Percentiles rank a stretch among this genome's conserved stretches.
These are phyloP conservation scores for Rheum nobile DNA, from an alignment of 148 eudicot species.

Conservation along the genomic window DNA sequence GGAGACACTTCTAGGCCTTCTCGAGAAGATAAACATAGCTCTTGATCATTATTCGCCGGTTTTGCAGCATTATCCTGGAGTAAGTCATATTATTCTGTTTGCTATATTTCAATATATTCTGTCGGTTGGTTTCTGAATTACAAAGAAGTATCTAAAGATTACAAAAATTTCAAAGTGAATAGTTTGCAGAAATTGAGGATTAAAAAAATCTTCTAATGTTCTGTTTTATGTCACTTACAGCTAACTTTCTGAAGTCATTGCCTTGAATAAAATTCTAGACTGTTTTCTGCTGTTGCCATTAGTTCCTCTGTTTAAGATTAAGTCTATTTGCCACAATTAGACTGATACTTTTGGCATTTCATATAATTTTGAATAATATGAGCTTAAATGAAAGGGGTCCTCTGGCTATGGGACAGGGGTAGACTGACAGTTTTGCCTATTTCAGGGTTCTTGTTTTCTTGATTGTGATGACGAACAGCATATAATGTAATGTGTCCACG, in stretches of 20 bases:
- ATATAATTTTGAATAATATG: not conserved
- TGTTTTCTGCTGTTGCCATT: too few relatives aligned
- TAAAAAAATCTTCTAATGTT: not conserved
- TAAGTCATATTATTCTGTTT: conserved; percentile 25
- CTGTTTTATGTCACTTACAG: too few relatives aligned
- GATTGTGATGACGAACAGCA: not conserved
- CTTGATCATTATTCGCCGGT: conserved; percentile 91
- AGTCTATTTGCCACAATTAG: not conserved
- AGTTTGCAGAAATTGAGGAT: not conserved
- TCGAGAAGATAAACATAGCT: conserved; percentile 82
- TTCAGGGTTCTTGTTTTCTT: not conserved
- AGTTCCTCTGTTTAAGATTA: too few relatives aligned
- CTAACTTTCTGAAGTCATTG: too few relatives aligned
- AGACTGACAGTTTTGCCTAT: too few relatives aligned
- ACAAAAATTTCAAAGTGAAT: not conserved
- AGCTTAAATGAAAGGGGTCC: not conserved
- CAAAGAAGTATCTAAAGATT: not conserved
- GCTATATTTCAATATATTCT: not conserved
- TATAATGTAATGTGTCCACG: not conserved
- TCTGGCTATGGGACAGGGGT: too few relatives aligned
- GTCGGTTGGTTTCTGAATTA: not conserved
- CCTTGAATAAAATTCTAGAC: too few relatives aligned
- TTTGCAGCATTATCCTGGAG: conserved; percentile 89
- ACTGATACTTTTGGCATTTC: not conserved
- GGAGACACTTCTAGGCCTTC: conserved; percentile 59